These are phyloP conservation scores for Penicillium digitatum DNA, from an alignment of 2,329 filamentous ascomycete species.

Conservation along the genomic window DNA sequence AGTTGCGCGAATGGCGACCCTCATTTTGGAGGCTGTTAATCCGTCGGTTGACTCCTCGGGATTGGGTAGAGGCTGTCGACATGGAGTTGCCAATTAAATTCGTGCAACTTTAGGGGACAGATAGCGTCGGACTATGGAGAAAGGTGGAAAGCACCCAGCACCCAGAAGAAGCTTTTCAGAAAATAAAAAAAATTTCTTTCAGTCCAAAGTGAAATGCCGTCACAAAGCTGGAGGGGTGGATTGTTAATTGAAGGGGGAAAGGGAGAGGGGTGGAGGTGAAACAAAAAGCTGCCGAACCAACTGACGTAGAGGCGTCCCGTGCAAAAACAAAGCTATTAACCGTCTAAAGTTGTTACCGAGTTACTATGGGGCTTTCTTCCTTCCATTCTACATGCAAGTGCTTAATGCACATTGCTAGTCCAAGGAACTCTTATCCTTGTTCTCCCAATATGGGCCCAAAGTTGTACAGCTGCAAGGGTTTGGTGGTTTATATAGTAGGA, in stretches of 20 bases:
- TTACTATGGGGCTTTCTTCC: background rate
- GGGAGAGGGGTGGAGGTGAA: constrained; percentile 17
- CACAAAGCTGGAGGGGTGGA: constrained; percentile 12
- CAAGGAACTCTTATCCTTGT: background rate
- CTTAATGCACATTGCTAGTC: background rate
- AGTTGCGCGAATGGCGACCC: constrained; percentile 40
- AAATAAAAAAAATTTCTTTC: background rate
- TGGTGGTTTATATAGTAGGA: background rate
- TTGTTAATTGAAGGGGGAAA: constrained; percentile 14
- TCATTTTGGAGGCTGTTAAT: constrained; percentile 47
- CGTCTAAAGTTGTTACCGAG: background rate
- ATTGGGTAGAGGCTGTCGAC: constrained; percentile 47
- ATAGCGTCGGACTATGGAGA: constrained; percentile 35
- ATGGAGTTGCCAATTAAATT: constrained; percentile 34
- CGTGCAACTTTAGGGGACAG: constrained; percentile 23
- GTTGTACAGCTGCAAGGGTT: constrained; percentile 1
- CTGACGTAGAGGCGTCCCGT: constrained; percentile 25
- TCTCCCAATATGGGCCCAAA: background rate
- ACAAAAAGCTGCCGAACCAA: constrained; percentile 19
- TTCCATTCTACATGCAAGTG: background rate
- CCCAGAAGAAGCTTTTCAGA: constrained; percentile 10
- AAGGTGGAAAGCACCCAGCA: constrained; percentile 23
- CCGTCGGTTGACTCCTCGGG: constrained; percentile 46
- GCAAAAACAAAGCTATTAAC: constrained; percentile 15
- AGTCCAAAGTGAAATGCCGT: background rate